These are phyloP conservation scores for Pseudopithomyces maydicus DNA, from an alignment of 2,329 filamentous ascomycete species.

Conservation along the genomic window DNA sequence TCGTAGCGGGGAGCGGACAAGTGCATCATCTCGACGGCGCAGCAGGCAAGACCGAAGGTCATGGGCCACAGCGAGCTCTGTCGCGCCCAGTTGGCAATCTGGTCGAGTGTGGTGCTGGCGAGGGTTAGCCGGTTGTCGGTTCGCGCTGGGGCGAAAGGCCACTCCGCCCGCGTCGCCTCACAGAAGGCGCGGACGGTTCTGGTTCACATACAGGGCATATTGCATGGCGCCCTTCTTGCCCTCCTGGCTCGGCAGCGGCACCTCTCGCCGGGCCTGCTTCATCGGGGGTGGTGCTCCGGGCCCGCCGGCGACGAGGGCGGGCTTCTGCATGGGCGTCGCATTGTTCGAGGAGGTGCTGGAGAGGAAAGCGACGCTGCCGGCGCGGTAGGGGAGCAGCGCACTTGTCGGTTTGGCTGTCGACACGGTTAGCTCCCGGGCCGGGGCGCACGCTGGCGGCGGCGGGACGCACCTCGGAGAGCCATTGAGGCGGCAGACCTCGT, in stretches of 20 bases:
- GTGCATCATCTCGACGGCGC: conserved; percentile 94
- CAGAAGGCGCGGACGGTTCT: not conserved
- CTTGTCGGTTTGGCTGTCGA: conserved; percentile 67
- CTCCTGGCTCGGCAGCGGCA: conserved; percentile 78
- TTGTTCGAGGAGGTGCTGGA: conserved; percentile 69
- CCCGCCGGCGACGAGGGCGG: conserved; percentile 58
- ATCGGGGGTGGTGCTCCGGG: conserved; percentile 58
- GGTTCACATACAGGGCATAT: conserved; percentile 76
- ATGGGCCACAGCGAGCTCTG: conserved; percentile 91
- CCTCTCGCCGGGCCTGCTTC: conserved; percentile 68
- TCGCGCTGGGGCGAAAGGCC: not conserved
- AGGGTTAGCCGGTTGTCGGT: conserved; percentile 19
- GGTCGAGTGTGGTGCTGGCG: conserved; percentile 75
- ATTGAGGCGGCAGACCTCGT: conserved; percentile 58
- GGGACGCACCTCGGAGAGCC: conserved; percentile 59
- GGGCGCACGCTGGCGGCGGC: conserved; percentile 18
- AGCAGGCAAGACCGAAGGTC: conserved; percentile 89
- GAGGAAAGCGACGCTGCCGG: conserved; percentile 64
- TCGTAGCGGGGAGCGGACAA: conserved; percentile 90
- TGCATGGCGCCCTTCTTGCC: conserved; percentile 79
- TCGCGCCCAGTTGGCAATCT: conserved; percentile 83
- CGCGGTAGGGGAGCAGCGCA: conserved; percentile 67
- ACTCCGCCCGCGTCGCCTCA: not conserved
- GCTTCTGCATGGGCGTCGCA: conserved; percentile 60
- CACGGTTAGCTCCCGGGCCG: conserved; percentile 32